Base-by-base conservation (phyloP, 2,329 filamentous ascomycete species). In the Thelonectria blattea region DNA sequence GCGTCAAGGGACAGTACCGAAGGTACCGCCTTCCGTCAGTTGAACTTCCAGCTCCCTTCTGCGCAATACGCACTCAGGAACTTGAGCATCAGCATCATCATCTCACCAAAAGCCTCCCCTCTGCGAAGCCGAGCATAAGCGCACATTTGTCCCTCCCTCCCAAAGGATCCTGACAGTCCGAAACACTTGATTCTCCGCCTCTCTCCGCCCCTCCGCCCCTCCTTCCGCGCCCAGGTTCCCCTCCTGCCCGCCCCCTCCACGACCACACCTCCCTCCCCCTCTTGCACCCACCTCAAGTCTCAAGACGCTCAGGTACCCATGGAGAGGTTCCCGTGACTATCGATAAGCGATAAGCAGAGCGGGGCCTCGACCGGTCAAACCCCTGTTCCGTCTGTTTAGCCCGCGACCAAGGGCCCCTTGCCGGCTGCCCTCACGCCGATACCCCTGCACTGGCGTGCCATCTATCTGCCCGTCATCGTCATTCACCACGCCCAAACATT, bases 311-410 rank as follows among this genome's bases (percentile, higher is more conserved):
- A 24, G 22, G 22, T 24, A 39, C 27, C 42, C 48, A n/a, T 54
- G n/a, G 37, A 52, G 15, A 48, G 8, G 52, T 49, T 53, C 50
- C 34, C 51, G 55, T 62, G 59, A 58, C 60, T 56, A 58, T 62
- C 60, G 60, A 62, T 62, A 62, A 62, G 55, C 55, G 60, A 62
- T 58, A 62, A 62, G 60, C 27, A 39, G 34, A 12, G 59, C 32
- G 55, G 59, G 51, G 55, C 46, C 17, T 18, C 27, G 9, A 37
- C n/a, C 27, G 27, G 27, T 30, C 27, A 30, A 39, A 20, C 46
- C 54, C 39, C 46, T 41, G 39, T 24, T 56, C 54, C 54, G 37
- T 51, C 54, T 47, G 54, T 51, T 56, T 50, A 50, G 48, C 46
- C 54, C 46, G 54, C 39, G 37, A 45, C 27, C 46, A 56, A 39